Conservation (phyloP, 2,329 filamentous ascomycete species). For the Scytalidium sp. region DNA sequence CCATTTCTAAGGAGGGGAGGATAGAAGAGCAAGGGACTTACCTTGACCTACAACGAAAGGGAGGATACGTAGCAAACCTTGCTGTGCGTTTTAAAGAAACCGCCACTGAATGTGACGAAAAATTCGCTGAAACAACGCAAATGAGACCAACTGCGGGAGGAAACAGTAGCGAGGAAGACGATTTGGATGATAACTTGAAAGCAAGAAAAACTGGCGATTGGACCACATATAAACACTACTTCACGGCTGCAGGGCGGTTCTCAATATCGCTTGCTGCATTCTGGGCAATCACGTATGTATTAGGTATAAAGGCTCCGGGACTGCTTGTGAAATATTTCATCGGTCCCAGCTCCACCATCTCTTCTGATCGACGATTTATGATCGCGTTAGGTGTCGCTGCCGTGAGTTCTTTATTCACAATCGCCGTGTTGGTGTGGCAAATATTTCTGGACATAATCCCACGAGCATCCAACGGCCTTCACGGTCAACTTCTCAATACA, state of each 20-base stretch:
- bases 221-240: not conserved
- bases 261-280: no score
- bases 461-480: conserved; percentile 46
- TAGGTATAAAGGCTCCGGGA: no score
- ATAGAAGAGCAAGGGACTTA: conserved; percentile 32
- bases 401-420: conserved; percentile 1
- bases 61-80: conserved; percentile 28
- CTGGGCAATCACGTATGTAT: no score
- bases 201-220: not conserved
- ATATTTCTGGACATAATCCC: conserved; percentile 53
- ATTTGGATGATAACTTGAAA: not conserved
- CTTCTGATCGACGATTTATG: conserved; percentile 9
- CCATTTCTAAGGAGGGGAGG: conserved; percentile 26
- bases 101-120: not conserved
- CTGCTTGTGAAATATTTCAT: conserved; percentile 28
- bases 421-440: conserved; percentile 21
- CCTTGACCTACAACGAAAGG: conserved; percentile 26
- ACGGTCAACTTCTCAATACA: conserved; percentile 42
- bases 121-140: not conserved
- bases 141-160: not conserved
- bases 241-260: no score
- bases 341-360: conserved; percentile 15
- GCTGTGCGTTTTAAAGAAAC: not conserved
- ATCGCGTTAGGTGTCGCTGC: not conserved
- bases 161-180: no score